A percentile compares a stretch with the other conserved stretches of the same genome.
Evolutionary conservation across 345 rosid genomes (phyloP).

Genomic region (Sonneratia alba): DNA sequence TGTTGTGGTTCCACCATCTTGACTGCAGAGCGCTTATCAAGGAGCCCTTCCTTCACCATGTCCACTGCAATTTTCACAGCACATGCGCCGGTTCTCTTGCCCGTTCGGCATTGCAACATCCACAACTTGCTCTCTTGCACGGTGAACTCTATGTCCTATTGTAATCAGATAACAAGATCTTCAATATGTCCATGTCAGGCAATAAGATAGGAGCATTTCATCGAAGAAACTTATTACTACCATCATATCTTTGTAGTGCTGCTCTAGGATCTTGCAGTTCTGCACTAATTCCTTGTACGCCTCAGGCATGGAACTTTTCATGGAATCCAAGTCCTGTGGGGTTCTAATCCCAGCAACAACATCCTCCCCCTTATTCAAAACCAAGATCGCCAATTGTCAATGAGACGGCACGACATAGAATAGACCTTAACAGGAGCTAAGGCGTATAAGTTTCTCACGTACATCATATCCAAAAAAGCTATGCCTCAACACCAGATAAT

Average conservation of each 20-base stretch:
- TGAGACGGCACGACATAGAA: background rate
- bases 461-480: too few species aligned
- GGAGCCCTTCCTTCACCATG: slow-evolving; percentile 78
- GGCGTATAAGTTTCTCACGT: too few species aligned
- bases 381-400: slow-evolving; percentile 11
- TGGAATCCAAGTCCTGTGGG: slow-evolving; percentile 67
- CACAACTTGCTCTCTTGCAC: slow-evolving; percentile 91
- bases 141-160: slow-evolving; percentile 88
- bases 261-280: slow-evolving; percentile 75
- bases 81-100: slow-evolving; percentile 84
- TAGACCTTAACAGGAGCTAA: background rate
- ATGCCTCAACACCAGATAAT: too few species aligned
- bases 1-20: slow-evolving; percentile 90
- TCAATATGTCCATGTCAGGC: background rate
- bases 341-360: slow-evolving; percentile 97
- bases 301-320: slow-evolving; percentile 67
- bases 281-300: slow-evolving; percentile 81
- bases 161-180: background rate
- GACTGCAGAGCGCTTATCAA: slow-evolving; percentile 49
- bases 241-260: slow-evolving; percentile 95
- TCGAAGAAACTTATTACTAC: slow-evolving; percentile 16
- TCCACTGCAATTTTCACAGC: slow-evolving; percentile 92
- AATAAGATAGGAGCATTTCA: background rate
- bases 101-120: slow-evolving; percentile 94
- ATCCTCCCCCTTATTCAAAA: slow-evolving; percentile 67